These are phyloP conservation scores for Teunomyces aglyptinius DNA, from an alignment of 805 yeast genomes.

Conservation along the genomic window DNA sequence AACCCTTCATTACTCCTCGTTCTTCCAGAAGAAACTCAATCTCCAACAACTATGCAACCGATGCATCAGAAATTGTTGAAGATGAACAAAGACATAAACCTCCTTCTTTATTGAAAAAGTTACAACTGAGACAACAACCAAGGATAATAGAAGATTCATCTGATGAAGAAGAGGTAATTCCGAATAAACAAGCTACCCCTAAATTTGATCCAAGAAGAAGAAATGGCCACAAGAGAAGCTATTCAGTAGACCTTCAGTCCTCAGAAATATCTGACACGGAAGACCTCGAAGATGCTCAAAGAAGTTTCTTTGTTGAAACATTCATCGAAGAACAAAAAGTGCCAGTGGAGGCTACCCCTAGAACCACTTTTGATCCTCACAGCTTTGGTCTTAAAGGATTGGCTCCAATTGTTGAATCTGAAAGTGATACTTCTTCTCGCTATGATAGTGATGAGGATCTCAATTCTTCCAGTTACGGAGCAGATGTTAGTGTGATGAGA, in stretches of 20 bases:
- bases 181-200: conserved; percentile 5
- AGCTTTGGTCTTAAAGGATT: conserved; percentile 31
- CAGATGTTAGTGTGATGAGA: conserved; percentile 15
- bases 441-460: conserved; percentile 28
- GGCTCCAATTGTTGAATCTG: conserved; percentile 39
- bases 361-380: conserved; percentile 19
- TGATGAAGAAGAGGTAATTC: conserved; percentile 9
- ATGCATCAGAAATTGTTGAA: conserved; percentile 9
- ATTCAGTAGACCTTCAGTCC: conserved; percentile 15
- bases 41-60: conserved; percentile 1
- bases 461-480: conserved; percentile 14
- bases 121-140: conserved; percentile 10
- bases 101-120: conserved; percentile 11
- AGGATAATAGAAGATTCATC: conserved; percentile 9
- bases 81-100: neutral
- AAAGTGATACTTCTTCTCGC: conserved; percentile 29
- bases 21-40: conserved; percentile 21
- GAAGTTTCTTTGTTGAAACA: conserved; percentile 14
- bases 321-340: conserved; percentile 14
- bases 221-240: conserved; percentile 16
- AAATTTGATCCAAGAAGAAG: conserved; percentile 17
- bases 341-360: conserved; percentile 1
- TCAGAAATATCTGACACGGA: conserved; percentile 17
- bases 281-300: conserved; percentile 10
- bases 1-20: conserved; percentile 24